Conservation (phyloP, 345 rosid genomes). For the Gossypium herbaceum region DNA sequence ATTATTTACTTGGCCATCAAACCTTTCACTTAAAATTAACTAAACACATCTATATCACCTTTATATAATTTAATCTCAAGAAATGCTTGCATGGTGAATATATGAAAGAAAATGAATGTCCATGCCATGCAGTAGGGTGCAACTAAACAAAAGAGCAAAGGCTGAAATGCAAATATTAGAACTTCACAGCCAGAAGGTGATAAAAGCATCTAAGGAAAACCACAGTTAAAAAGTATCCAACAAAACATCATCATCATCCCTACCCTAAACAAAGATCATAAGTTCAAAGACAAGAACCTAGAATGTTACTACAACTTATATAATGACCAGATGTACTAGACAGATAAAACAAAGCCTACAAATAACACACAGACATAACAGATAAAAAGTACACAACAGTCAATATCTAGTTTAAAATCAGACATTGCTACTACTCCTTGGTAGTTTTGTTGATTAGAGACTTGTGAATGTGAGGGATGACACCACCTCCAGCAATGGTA, state of each 20-base stretch:
- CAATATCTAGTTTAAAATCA: neutral
- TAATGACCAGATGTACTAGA: neutral
- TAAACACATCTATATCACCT: neutral
- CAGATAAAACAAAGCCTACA: slow-evolving; percentile 2
- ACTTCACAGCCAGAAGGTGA: neutral
- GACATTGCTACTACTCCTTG: slow-evolving; percentile 13
- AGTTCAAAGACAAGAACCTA: neutral
- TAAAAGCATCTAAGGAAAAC: neutral
- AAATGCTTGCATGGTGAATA: too few relatives aligned
- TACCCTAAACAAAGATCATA: neutral
- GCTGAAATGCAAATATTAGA: neutral
- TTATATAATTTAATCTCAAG: neutral
- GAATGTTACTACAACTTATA: neutral
- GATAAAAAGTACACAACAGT: neutral
- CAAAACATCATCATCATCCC: slow-evolving; percentile 3
- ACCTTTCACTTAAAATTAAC: too few relatives aligned
- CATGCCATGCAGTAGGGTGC: neutral
- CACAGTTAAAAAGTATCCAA: slow-evolving; percentile 10
- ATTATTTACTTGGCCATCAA: too few relatives aligned
- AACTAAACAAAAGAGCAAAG: neutral
- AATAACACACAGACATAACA: neutral
- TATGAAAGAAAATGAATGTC: neutral
- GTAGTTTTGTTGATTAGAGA: slow-evolving; percentile 25
- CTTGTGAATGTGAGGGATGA: slow-evolving; percentile 29
- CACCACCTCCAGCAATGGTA: slow-evolving; percentile 39